Percentiles rank a stretch among this genome's conserved stretches.
phyloP scores from a whole-genome alignment of 139 green algal species.

The Ostreobium quekettii region DNA sequence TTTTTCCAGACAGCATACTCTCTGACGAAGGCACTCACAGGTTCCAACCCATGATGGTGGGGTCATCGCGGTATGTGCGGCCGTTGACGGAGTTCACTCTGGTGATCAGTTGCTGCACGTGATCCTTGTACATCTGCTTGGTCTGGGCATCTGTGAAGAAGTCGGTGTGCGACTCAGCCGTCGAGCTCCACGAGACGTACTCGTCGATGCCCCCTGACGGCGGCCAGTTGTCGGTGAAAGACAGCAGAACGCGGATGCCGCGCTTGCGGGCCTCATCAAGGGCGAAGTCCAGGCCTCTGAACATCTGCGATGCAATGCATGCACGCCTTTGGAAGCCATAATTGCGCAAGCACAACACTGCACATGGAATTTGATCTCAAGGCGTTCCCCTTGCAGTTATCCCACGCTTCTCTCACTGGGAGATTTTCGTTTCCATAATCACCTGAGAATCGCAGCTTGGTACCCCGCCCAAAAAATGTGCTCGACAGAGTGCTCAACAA shows the following conservation, averaged over 20 bases:
- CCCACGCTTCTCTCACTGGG: no score
- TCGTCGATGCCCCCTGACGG: not conserved
- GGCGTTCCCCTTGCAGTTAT: no score
- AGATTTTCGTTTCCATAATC: no score
- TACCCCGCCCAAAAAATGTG: no score
- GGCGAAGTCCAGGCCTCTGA: constrained; percentile 13
- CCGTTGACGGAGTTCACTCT: constrained; percentile 39
- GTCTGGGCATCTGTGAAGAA: constrained; percentile 22
- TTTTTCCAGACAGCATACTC: no score
- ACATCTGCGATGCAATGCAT: no score
- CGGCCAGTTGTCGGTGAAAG: constrained; percentile 18
- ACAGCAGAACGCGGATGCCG: constrained; percentile 11
- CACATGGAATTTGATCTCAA: no score
- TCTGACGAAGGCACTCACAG: no score
- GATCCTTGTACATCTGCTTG: constrained; percentile 25
- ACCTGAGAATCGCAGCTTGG: no score
- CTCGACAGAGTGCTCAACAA: no score
- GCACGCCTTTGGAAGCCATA: no score
- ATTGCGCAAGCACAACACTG: no score
- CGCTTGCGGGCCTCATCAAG: constrained; percentile 15
- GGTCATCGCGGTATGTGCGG: constrained; percentile 49
- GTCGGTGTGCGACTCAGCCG: constrained; percentile 5
- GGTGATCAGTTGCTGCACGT: constrained; percentile 19
- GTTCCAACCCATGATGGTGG: constrained; percentile 65
- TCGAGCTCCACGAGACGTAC: constrained; percentile 11